phyloP scores from a whole-genome alignment of 495 filamentous ascomycete genomes.

The Hyaloscypha variabilis region DNA sequence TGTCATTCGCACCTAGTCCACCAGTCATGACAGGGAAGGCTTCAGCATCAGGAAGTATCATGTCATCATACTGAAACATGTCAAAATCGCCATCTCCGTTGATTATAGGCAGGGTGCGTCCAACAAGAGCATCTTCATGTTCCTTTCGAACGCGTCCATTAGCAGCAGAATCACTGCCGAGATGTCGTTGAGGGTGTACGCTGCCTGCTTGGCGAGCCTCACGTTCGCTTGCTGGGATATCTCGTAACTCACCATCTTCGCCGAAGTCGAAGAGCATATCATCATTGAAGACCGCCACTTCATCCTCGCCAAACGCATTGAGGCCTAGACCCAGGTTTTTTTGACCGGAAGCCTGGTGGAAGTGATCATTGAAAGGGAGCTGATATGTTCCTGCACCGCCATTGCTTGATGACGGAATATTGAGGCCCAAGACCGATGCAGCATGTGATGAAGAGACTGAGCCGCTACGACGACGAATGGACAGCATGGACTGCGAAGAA shows the following conservation, averaged over 20 bases:
- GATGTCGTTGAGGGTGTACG: constrained; percentile 12
- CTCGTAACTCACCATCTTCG: constrained; percentile 34
- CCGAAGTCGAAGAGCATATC: constrained; percentile 38
- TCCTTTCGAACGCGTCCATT: constrained; percentile 43
- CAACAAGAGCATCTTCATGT: constrained; percentile 38
- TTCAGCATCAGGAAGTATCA: constrained; percentile 41
- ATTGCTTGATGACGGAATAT: constrained; percentile 30
- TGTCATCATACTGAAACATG: constrained; percentile 30
- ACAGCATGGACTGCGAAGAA: constrained; percentile 39
- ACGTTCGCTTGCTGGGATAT: constrained; percentile 27
- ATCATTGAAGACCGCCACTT: constrained; percentile 22
- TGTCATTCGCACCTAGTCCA: constrained; percentile 18
- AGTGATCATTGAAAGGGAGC: constrained; percentile 31
- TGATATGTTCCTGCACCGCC: constrained; percentile 23
- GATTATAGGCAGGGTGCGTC: constrained; percentile 31
- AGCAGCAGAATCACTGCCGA: constrained; percentile 42
- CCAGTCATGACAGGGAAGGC: constrained; percentile 36
- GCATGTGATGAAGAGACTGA: constrained; percentile 25
- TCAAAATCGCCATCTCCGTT: constrained; percentile 29
- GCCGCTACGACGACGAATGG: constrained; percentile 35
- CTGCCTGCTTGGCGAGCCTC: constrained; percentile 21
- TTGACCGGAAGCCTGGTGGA: constrained; percentile 23
- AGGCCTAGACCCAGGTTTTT: constrained; percentile 13
- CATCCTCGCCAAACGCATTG: constrained; percentile 28
- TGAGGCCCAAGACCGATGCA: constrained; percentile 32